A percentile compares a stretch with the other conserved stretches of the same genome.
Evolutionary conservation across 2,329 filamentous ascomycete genomes (phyloP).

Genomic region (Penicillium janthinellum): DNA sequence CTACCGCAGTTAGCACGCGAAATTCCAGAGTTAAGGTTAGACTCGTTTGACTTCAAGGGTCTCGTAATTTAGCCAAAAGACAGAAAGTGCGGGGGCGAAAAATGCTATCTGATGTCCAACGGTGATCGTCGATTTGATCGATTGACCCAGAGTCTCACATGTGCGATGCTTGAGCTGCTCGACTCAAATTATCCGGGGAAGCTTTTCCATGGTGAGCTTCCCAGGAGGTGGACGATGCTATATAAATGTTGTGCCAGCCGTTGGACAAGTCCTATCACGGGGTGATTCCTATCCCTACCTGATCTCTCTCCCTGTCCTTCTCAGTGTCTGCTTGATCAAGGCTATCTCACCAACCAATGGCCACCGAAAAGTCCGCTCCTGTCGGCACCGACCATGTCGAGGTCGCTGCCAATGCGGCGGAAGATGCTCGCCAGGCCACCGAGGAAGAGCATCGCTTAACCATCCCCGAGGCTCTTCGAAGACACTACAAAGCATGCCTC

Average conservation of each 20-base stretch:
- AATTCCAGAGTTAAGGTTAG: too few species aligned
- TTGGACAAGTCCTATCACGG: background rate
- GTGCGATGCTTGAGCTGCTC: background rate
- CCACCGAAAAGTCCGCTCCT: background rate
- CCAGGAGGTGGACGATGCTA: background rate
- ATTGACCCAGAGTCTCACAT: background rate
- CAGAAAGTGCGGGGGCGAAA: background rate
- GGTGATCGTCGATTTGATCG: background rate
- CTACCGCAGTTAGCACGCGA: too few species aligned
- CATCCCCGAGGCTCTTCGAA: slow-evolving; percentile 22
- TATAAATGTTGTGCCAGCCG: background rate
- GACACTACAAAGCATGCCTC: slow-evolving; percentile 12
- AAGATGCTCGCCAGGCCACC: slow-evolving; percentile 25
- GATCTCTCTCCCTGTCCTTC: background rate
- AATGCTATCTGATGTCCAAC: background rate
- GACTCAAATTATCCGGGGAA: background rate
- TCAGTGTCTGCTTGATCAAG: background rate
- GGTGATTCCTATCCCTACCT: background rate
- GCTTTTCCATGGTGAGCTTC: background rate
- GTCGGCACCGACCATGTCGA: background rate
- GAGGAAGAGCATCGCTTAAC: slow-evolving; percentile 1
- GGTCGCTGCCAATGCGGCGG: slow-evolving; percentile 14
- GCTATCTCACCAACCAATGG: background rate
- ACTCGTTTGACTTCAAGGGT: background rate
- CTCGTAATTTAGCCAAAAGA: background rate